These are phyloP conservation scores for Pythium volutum DNA, from an alignment of 352 stramenopile genomes.

Conservation along the genomic window DNA sequence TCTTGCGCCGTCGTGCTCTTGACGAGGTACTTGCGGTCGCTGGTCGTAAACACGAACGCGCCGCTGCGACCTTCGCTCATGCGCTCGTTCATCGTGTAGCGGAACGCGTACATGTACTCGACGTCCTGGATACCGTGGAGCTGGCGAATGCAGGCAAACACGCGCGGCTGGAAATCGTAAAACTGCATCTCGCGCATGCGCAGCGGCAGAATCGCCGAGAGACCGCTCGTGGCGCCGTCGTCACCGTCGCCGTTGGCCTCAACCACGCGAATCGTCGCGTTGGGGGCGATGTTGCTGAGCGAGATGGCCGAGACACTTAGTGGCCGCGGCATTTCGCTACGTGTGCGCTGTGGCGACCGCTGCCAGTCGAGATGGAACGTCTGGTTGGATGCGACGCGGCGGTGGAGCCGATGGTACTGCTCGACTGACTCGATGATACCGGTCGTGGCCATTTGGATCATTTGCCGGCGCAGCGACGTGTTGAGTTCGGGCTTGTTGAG, in stretches of 20 bases:
- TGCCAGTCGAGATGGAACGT: conserved; percentile 83
- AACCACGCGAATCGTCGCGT: conserved; percentile 63
- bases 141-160: conserved; percentile 77
- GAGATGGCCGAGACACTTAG: conserved; percentile 44
- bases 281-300: conserved; percentile 28
- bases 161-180: conserved; percentile 77
- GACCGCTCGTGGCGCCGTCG: conserved; percentile 28
- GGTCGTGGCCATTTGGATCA: conserved; percentile 88
- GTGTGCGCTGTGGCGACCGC: conserved; percentile 45
- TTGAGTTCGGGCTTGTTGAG: conserved; percentile 86
- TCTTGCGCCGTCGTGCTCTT: conserved; percentile 86
- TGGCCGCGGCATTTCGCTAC: conserved; percentile 30
- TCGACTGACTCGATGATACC: conserved; percentile 87
- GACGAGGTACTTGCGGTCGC: conserved; percentile 88
- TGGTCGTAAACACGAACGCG: conserved; percentile 90
- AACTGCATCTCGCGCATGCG: conserved; percentile 85
- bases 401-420: conserved; percentile 69
- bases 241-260: conserved; percentile 48
- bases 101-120: conserved; percentile 80
- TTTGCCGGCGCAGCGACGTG: conserved; percentile 73
- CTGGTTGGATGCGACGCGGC: conserved; percentile 70
- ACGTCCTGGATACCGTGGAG: conserved; percentile 66
- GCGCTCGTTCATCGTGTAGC: conserved; percentile 83
- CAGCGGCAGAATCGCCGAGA: conserved; percentile 67
- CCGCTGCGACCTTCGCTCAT: conserved; percentile 87